Base-by-base conservation (phyloP, 768 basidiomycete species). In the Leccinum variicolor region DNA sequence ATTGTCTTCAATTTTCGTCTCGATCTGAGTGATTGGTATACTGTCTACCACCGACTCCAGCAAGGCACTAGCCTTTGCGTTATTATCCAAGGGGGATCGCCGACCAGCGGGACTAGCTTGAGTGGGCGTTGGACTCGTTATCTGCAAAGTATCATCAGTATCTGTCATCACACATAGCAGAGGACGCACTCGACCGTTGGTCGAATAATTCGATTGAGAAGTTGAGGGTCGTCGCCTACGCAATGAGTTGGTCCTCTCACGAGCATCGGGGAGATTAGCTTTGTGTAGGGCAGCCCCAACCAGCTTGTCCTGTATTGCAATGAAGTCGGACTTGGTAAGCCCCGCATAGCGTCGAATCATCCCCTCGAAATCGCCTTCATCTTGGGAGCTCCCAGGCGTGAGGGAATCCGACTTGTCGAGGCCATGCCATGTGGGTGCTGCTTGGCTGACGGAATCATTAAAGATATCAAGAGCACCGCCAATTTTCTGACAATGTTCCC, bases 141-240 rank as follows among this genome's bases (percentile, higher is more conserved):
- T 77, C 89, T 90, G 62, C 5, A 55, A 28, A 25, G 21, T 29
- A 2, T 41, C 13, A 54, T 69, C 52, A 57, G 51, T 36, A 53
- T 53, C 26, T 57, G 39, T 33, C 49, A 49, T 45, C 9, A 31
- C 19, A 47, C 19, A 55, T 57, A 39, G 26, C 3, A 56, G 23
- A 49, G 33, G 13, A 67, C 75, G 48, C 59, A 81, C 79, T 54
- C 81, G 77, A n/a, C 80, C 82, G 54, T 75, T 79, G 47, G 73
- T 73, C 1, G 85, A 86, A 65, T 90, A 87, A 64, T 84, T 87
- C 11, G 89, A 89, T 71, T 91, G 89, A n/a, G 90, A 90, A 14
- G 87, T 90, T 1, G 90, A 92, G 11, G 89, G 89, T 39, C 90
- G 79, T 51, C 91, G 81, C 60, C 84, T 83, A 55, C 90, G 79